These are phyloP conservation scores for Infundibulicybe gibba DNA, from an alignment of 768 basidiomycete genomes.

Conservation along the genomic window DNA sequence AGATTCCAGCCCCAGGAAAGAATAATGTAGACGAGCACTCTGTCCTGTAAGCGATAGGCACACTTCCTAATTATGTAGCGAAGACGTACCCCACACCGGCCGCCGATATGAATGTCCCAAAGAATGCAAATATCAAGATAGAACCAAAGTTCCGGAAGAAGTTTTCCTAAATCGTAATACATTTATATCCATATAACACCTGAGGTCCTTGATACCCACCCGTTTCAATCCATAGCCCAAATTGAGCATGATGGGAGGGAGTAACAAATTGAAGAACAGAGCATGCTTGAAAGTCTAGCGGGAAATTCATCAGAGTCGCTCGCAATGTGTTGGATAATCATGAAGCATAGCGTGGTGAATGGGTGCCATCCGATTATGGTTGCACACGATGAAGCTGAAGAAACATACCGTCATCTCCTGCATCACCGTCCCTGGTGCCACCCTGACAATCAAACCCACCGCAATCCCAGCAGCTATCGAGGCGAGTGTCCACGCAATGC, in stretches of 20 bases:
- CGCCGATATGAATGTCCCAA: conserved; percentile 95
- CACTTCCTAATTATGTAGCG: background rate
- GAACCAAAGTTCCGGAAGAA: conserved; percentile 99
- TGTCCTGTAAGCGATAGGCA: conserved; percentile 53
- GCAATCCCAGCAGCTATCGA: conserved; percentile 96
- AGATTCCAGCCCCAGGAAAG: conserved; percentile 88
- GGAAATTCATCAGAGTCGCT: conserved; percentile 5
- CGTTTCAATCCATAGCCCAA: conserved; percentile 98
- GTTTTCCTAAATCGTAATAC: conserved; percentile 64
- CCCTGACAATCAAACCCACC: conserved; percentile 86
- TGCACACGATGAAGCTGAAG: background rate
- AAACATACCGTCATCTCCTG: conserved; percentile 91
- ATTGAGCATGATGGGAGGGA: conserved; percentile 97
- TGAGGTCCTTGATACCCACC: conserved; percentile 36
- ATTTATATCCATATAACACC: background rate
- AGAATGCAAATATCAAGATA: conserved; percentile 89
- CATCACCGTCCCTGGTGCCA: conserved; percentile 92
- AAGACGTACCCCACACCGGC: conserved; percentile 87
- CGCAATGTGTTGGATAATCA: background rate
- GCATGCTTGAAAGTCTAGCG: conserved; percentile 92
- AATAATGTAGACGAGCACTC: conserved; percentile 94
- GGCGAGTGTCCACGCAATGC: conserved; percentile 92
- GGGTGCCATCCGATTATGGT: no score
- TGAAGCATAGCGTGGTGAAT: background rate
- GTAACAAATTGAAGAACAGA: conserved; percentile 95